Percentiles rank a stretch among this genome's conserved stretches.
Conservation (phyloP, 306 rosid genomes). For the Coriaria nepalensis region DNA sequence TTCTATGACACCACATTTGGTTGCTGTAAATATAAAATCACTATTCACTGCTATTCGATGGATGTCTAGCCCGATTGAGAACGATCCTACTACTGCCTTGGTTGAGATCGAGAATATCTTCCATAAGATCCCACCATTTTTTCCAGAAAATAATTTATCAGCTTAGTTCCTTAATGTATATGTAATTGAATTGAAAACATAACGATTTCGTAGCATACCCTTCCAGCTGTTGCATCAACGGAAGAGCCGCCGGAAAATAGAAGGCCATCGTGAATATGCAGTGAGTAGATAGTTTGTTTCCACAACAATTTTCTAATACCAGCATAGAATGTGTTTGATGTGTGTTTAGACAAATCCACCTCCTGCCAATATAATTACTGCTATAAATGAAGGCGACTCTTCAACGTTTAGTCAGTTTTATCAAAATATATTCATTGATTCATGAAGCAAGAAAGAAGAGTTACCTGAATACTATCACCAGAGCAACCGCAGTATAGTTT, state of each 20-base stretch:
- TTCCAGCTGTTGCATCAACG: slow-evolving; percentile 60
- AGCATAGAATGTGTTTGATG: slow-evolving; percentile 54
- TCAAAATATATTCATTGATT: no score
- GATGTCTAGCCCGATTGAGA: slow-evolving; percentile 57
- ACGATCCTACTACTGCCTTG: slow-evolving; percentile 54
- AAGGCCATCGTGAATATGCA: slow-evolving; percentile 49
- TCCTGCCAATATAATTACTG: slow-evolving; percentile 37
- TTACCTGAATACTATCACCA: slow-evolving; percentile 72
- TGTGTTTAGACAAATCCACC: slow-evolving; percentile 47
- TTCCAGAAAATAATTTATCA: slow-evolving; percentile 3
- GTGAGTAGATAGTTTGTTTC: slow-evolving; percentile 61
- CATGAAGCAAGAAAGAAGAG: background rate
- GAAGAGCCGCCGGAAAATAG: slow-evolving; percentile 66
- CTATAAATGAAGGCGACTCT: no score
- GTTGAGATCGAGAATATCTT: slow-evolving; percentile 52
- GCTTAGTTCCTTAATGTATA: background rate
- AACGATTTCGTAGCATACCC: slow-evolving; percentile 30
- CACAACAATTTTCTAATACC: slow-evolving; percentile 71
- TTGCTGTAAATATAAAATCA: slow-evolving; percentile 64
- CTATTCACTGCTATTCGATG: slow-evolving; percentile 52
- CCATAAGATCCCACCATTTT: background rate
- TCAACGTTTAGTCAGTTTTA: no score
- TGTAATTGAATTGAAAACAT: background rate
- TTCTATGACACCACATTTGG: slow-evolving; percentile 62
- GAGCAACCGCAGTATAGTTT: slow-evolving; percentile 78